A percentile compares a stretch with the other conserved stretches of the same genome.
Evolutionary conservation across 805 yeast species (phyloP).

Genomic region (Alloascoidea africana): DNA sequence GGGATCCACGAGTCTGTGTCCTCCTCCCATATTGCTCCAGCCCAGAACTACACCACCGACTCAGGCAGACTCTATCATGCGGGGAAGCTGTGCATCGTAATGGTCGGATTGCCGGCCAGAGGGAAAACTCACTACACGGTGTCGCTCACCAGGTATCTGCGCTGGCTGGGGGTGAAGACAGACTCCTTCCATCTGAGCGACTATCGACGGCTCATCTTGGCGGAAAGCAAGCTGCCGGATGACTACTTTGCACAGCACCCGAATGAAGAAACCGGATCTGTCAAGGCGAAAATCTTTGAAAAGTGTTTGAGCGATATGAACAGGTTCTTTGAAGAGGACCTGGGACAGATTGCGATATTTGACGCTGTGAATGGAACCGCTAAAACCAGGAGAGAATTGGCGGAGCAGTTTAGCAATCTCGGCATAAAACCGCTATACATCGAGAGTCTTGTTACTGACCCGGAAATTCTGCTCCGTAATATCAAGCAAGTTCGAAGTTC

Average conservation of each 20-base stretch:
- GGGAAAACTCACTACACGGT: constrained; percentile 92
- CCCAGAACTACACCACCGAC: constrained; percentile 85
- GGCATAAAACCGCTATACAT: constrained; percentile 74
- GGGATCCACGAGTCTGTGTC: constrained; percentile 55
- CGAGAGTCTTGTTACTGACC: constrained; percentile 74
- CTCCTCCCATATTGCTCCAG: constrained; percentile 66
- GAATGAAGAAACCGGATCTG: constrained; percentile 27
- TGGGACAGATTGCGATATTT: constrained; percentile 90
- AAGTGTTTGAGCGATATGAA: constrained; percentile 57
- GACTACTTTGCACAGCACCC: constrained; percentile 44
- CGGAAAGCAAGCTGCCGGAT: constrained; percentile 35
- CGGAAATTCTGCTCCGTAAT: constrained; percentile 50
- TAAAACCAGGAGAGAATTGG: constrained; percentile 45
- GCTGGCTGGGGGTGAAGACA: constrained; percentile 94
- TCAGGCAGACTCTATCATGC: constrained; percentile 91
- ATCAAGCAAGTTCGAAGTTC: constrained; percentile 77
- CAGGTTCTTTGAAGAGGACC: constrained; percentile 53
- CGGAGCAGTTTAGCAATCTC: constrained; percentile 33
- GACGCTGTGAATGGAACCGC: constrained; percentile 88
- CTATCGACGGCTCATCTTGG: constrained; percentile 46
- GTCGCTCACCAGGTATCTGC: constrained; percentile 74
- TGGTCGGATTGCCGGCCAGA: constrained; percentile 90
- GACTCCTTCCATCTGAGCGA: constrained; percentile 88
- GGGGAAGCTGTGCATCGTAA: constrained; percentile 76
- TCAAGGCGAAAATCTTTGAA: constrained; percentile 43